phyloP scores from a whole-genome alignment of 768 basidiomycete species.

The Lepiota venenata region DNA sequence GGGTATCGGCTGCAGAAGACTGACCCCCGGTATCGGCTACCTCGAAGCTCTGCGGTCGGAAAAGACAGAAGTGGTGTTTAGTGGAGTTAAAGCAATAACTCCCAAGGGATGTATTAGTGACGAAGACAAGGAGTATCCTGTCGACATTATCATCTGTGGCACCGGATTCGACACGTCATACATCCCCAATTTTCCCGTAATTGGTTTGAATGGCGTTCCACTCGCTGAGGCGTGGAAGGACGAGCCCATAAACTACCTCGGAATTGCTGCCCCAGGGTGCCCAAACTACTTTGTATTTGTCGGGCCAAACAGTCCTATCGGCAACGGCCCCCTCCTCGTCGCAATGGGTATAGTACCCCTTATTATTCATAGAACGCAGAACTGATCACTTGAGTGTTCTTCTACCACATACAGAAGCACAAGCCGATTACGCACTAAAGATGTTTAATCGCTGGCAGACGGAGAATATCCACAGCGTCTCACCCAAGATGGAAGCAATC shows the following conservation, averaged over 20 bases:
- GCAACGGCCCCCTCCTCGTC: slow-evolving; percentile 29
- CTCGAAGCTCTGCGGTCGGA: slow-evolving; percentile 27
- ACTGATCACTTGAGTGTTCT: background rate
- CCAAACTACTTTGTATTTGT: slow-evolving; percentile 31
- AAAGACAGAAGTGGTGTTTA: slow-evolving; percentile 28
- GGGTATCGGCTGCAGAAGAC: slow-evolving; percentile 30
- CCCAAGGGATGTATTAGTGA: slow-evolving; percentile 23
- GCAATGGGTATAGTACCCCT: slow-evolving; percentile 22
- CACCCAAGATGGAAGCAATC: slow-evolving; percentile 30
- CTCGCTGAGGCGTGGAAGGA: slow-evolving; percentile 30
- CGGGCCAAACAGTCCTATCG: slow-evolving; percentile 32
- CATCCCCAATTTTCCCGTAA: slow-evolving; percentile 29
- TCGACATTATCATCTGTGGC: slow-evolving; percentile 34
- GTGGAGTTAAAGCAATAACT: slow-evolving; percentile 25
- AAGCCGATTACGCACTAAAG: slow-evolving; percentile 30
- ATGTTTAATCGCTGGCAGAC: slow-evolving; percentile 30
- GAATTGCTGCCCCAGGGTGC: slow-evolving; percentile 27
- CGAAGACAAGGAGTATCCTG: slow-evolving; percentile 27
- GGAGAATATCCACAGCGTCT: slow-evolving; percentile 32
- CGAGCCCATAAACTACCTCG: slow-evolving; percentile 27
- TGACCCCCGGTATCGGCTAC: slow-evolving; percentile 32
- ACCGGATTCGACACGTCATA: slow-evolving; percentile 35
- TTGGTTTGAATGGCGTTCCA: slow-evolving; percentile 22
- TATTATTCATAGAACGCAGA: too few relatives aligned
- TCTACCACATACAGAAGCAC: slow-evolving; percentile 22